A percentile compares a stretch with the other conserved stretches of the same genome.
These are phyloP conservation scores for Xylaria sp. DNA, from an alignment of 495 filamentous ascomycete genomes.

Conservation along the genomic window DNA sequence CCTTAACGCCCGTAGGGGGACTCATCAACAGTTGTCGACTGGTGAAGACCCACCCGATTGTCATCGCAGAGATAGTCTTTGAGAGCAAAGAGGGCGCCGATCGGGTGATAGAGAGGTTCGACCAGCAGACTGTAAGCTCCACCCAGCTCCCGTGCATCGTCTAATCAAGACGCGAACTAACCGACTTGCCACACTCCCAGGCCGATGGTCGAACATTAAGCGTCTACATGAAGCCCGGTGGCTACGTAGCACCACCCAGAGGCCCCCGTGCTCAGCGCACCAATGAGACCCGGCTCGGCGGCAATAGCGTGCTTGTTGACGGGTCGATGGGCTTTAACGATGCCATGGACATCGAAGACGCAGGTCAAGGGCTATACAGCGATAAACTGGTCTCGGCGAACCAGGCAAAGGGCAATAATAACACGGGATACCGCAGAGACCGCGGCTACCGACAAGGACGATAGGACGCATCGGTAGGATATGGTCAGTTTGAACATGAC, in stretches of 20 bases:
- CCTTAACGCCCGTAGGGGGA: slow-evolving; percentile 75
- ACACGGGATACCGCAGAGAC: slow-evolving; percentile 41
- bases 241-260: slow-evolving; percentile 34
- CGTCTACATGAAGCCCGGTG: slow-evolving; percentile 70
- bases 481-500: not conserved
- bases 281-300: slow-evolving; percentile 50
- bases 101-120: slow-evolving; percentile 79
- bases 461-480: slow-evolving; percentile 4
- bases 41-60: slow-evolving; percentile 71
- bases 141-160: not conserved
- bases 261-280: slow-evolving; percentile 45
- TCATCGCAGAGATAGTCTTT: slow-evolving; percentile 88
- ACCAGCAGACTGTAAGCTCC: slow-evolving; percentile 77
- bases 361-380: slow-evolving; percentile 48
- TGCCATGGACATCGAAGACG: slow-evolving; percentile 56
- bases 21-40: slow-evolving; percentile 75
- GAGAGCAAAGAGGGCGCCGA: slow-evolving; percentile 79
- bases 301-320: slow-evolving; percentile 59
- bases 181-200: slow-evolving; percentile 49
- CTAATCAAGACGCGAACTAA: slow-evolving; percentile 17
- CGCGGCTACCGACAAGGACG: slow-evolving; percentile 40
- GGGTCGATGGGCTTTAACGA: slow-evolving; percentile 68
- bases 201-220: slow-evolving; percentile 85
- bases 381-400: slow-evolving; percentile 42
- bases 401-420: slow-evolving; percentile 29